Conservation (phyloP, 2,329 filamentous ascomycete genomes). For the Emmonsia crescens region DNA sequence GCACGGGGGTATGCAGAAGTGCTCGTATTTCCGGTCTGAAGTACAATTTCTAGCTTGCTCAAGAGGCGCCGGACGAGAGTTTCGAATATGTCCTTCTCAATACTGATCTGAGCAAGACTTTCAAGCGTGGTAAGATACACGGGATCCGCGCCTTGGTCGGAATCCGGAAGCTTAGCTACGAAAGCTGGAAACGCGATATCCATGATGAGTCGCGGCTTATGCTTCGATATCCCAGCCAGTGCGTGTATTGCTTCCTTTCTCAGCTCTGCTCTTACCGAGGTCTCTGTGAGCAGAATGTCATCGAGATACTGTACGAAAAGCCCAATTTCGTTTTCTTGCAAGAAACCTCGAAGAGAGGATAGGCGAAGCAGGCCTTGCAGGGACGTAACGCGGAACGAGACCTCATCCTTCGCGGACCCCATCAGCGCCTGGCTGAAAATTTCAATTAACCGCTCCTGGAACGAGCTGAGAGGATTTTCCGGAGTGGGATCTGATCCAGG, state of each 20-base stretch:
- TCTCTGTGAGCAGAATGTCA: conserved; percentile 50
- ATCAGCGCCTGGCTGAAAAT: conserved; percentile 47
- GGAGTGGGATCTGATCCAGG: conserved; percentile 20
- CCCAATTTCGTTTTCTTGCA: conserved; percentile 43
- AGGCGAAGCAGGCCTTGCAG: conserved; percentile 38
- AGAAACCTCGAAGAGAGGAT: conserved; percentile 36
- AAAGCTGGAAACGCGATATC: conserved; percentile 57
- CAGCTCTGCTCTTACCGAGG: conserved; percentile 45
- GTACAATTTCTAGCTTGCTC: conserved; percentile 49
- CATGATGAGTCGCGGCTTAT: conserved; percentile 52
- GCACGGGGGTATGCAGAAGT: conserved; percentile 46
- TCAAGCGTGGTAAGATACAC: conserved; percentile 48
- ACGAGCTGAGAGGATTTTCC: conserved; percentile 36
- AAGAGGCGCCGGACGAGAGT: conserved; percentile 52
- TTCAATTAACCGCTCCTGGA: conserved; percentile 42
- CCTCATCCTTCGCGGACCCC: conserved; percentile 41
- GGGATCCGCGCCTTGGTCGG: conserved; percentile 35
- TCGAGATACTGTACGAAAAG: conserved; percentile 48
- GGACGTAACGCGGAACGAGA: conserved; percentile 40
- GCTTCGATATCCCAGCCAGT: conserved; percentile 50
- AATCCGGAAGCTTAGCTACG: conserved; percentile 52
- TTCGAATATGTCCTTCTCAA: conserved; percentile 52
- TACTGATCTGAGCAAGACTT: conserved; percentile 52
- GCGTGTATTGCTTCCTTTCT: conserved; percentile 48
- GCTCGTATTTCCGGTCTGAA: conserved; percentile 38